Conservation (phyloP, 176 grass and related monocot genomes). For the Avena atlantica region DNA sequence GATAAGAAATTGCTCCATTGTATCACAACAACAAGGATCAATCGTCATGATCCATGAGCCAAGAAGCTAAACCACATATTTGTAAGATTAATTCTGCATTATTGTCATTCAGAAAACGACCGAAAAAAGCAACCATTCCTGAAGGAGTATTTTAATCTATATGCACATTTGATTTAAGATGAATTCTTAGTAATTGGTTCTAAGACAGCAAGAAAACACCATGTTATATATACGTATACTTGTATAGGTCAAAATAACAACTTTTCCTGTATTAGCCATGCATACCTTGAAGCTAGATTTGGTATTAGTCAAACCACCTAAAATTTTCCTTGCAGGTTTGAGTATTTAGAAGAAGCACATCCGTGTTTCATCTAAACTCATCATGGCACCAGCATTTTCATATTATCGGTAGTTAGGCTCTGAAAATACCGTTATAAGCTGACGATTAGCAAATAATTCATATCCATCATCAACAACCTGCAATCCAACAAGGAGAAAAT, state of each 20-base stretch:
- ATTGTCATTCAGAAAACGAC: too few species aligned
- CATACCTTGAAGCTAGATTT: conserved; percentile 68
- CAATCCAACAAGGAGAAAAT: too few species aligned
- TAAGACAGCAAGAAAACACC: background rate
- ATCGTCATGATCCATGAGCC: too few species aligned
- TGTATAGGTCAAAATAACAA: background rate
- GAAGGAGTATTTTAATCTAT: background rate
- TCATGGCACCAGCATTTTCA: conserved; percentile 83
- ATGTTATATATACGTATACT: background rate
- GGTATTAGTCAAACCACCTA: conserved; percentile 47
- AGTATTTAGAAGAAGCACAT: conserved; percentile 84
- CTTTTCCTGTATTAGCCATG: background rate
- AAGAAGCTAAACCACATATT: too few species aligned
- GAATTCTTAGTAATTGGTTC: too few species aligned
- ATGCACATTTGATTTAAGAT: too few species aligned
- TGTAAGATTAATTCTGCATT: too few species aligned
- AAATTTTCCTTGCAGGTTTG: conserved; percentile 57
- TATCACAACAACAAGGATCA: too few species aligned
- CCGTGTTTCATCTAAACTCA: conserved; percentile 75
- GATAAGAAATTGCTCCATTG: too few species aligned
- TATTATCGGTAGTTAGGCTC: conserved; percentile 79
- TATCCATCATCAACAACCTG: too few species aligned
- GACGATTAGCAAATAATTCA: too few species aligned
- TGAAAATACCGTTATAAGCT: conserved; percentile 60
- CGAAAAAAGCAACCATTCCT: too few species aligned